Evolutionary conservation across 441 rosid genomes (phyloP).

Genomic region (Euphorbia celastroides): DNA sequence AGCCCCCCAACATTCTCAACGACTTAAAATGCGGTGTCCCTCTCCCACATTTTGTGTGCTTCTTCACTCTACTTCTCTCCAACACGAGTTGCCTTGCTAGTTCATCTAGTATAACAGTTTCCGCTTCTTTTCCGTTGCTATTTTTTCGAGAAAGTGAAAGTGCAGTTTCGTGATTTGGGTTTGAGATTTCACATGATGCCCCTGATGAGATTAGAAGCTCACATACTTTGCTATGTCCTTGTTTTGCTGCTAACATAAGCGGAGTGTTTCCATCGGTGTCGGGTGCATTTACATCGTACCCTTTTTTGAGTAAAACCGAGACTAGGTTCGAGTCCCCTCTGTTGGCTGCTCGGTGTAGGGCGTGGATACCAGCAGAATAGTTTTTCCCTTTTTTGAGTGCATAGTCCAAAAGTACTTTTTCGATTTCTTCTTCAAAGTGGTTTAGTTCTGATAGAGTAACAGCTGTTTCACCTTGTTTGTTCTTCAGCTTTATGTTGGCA

Average conservation of each 20-base stretch:
- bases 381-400: conserved; percentile 71
- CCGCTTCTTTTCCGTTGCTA: conserved; percentile 33
- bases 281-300: conserved; percentile 55
- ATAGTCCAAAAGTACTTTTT: conserved; percentile 87
- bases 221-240: conserved; percentile 59
- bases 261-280: conserved; percentile 84
- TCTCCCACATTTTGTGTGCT: conserved; percentile 83
- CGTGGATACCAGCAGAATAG: conserved; percentile 63
- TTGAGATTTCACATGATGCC: conserved; percentile 49
- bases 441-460: conserved; percentile 53
- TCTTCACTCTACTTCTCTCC: conserved; percentile 45
- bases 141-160: conserved; percentile 42
- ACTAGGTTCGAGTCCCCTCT: conserved; percentile 68
- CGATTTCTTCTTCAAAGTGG: conserved; percentile 57
- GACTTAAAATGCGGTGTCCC: conserved; percentile 63
- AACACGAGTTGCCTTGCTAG: conserved; percentile 56
- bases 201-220: conserved; percentile 57
- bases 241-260: conserved; percentile 86
- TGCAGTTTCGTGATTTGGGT: conserved; percentile 52
- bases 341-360: conserved; percentile 84
- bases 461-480: conserved; percentile 64
- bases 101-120: conserved; percentile 53
- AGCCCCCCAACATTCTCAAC: conserved; percentile 43
- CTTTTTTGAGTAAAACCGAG: conserved; percentile 46
- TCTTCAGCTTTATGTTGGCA: conserved; percentile 65